Base-by-base conservation (phyloP, 139 green algal species). In the Chlorella sp. region DNA sequence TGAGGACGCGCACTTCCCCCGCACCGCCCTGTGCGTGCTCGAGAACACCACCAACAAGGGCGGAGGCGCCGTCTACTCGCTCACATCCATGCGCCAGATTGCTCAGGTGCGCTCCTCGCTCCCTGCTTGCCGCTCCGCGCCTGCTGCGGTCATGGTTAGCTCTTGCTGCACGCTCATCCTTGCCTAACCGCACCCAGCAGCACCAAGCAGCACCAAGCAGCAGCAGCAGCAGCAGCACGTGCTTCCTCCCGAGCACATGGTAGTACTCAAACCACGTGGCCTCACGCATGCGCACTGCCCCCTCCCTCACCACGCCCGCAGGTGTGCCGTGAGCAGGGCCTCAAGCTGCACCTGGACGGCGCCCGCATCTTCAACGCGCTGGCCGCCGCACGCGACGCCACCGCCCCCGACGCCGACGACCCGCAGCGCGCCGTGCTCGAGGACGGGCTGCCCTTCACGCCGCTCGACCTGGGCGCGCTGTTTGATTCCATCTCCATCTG, bases 1-100 rank as follows among this genome's bases (percentile, higher is more conserved):
- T 26, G 83, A 88, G 35, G 88, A 95, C 75, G 55, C 80, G 30
- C 90, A 95, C 76, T 91, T 80, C 62, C 80, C 88, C 0, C 31
- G 62, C 34, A 89, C 87, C 0, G 42, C 63, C 2, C 70, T 91
- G 20, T 71, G 93, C 30, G 90, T 84, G 65, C 27, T 95, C 6
- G 88, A 95, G 72, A 89, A 90, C 63, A 95, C 84, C 5, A 87
- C 91, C 65, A 95, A 95, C 72, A 83, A 88, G 36, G 85, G 79
- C 30, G 90, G 90, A 1, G 90, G 90, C 22, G 31, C 74, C 1
- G 81, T 83, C 24, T 81, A 93, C 35, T 74, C 71, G 5, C 59
- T 89, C 49, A 62, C 80, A 2, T 86, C 91, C 74, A 83, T 91
- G 72, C 60, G 80, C 30, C 64, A 70, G 2, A 78, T 84, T 71